Percentiles rank a stretch among this genome's conserved stretches.
Evolutionary conservation across 164 flowering plant species (phyloP).

Genomic region (Macadamia tetraphylla): DNA sequence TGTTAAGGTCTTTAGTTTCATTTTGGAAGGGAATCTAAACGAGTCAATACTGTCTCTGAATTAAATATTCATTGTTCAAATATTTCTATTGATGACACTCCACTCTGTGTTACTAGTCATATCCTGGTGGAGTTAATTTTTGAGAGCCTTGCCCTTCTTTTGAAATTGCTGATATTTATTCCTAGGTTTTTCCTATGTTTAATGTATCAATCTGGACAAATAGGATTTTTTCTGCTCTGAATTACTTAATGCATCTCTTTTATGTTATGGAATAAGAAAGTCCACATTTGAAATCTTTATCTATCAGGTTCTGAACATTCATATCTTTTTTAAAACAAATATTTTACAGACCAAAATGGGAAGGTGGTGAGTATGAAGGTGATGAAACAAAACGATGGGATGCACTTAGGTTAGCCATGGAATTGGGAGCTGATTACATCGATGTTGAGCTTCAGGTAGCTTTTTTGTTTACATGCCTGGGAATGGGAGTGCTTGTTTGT

Average conservation of each 20-base stretch:
- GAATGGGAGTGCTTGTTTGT: not conserved
- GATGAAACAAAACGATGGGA: constrained; percentile 56
- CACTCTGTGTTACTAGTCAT: not conserved
- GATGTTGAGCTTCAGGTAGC: constrained; percentile 86
- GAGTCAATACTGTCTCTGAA: too few species aligned
- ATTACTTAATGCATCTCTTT: not conserved
- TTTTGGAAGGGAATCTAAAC: too few species aligned
- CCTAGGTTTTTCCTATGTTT: not conserved
- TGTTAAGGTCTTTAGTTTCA: too few species aligned
- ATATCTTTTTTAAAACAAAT: not conserved
- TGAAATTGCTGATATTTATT: not conserved
- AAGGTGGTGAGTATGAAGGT: constrained; percentile 82
- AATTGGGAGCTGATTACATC: constrained; percentile 77
- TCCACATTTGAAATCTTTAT: not conserved
- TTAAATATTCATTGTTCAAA: not conserved
- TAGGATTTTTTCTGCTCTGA: not conserved
- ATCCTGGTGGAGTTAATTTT: not conserved
- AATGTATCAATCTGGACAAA: not conserved
- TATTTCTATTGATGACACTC: too few species aligned
- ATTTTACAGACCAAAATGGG: constrained; percentile 67
- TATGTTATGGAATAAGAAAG: not conserved
- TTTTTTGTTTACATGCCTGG: constrained; percentile 1
- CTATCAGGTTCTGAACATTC: not conserved
- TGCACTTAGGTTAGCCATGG: constrained; percentile 66
- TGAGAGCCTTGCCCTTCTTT: not conserved